Evolutionary conservation across 805 yeast species (phyloP).

Genomic region (Starmerella lactis-condensi): DNA sequence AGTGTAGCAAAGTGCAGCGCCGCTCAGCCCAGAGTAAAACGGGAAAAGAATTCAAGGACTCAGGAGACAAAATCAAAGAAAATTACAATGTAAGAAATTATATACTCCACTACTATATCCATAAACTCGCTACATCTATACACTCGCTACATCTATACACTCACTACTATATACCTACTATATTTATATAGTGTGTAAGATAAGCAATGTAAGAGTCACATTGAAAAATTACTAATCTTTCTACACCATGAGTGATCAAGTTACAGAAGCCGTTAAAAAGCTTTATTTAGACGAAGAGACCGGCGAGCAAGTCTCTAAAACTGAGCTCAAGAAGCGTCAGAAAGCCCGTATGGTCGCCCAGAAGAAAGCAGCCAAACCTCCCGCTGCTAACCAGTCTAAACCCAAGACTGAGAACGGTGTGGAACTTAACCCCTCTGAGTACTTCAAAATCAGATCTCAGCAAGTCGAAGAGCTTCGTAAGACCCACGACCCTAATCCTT

Average conservation of each 20-base stretch:
- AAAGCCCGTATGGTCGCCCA: slow-evolving; percentile 72
- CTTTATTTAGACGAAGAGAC: slow-evolving; percentile 70
- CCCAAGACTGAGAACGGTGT: slow-evolving; percentile 41
- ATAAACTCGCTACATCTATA: too few species aligned
- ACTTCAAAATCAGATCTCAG: slow-evolving; percentile 78
- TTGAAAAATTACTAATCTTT: neutral
- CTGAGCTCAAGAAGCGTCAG: slow-evolving; percentile 90
- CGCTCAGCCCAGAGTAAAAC: too few species aligned
- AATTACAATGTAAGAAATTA: too few species aligned
- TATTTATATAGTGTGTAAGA: neutral
- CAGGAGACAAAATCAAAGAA: too few species aligned
- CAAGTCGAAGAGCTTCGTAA: slow-evolving; percentile 68
- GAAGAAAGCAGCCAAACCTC: slow-evolving; percentile 85
- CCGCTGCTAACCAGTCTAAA: slow-evolving; percentile 33
- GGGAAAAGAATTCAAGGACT: too few species aligned
- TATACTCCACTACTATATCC: too few species aligned
- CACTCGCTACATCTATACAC: too few species aligned
- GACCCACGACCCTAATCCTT: slow-evolving; percentile 60
- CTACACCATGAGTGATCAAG: slow-evolving; percentile 33
- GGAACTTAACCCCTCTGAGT: slow-evolving; percentile 83
- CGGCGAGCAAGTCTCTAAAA: slow-evolving; percentile 90
- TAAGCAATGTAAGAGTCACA: neutral
- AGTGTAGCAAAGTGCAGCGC: too few species aligned
- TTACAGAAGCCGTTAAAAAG: slow-evolving; percentile 45
- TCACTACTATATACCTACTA: too few species aligned